Percentiles rank a stretch among this genome's conserved stretches.
Conservation (phyloP, 768 basidiomycete genomes). For the Naematelia encephala region DNA sequence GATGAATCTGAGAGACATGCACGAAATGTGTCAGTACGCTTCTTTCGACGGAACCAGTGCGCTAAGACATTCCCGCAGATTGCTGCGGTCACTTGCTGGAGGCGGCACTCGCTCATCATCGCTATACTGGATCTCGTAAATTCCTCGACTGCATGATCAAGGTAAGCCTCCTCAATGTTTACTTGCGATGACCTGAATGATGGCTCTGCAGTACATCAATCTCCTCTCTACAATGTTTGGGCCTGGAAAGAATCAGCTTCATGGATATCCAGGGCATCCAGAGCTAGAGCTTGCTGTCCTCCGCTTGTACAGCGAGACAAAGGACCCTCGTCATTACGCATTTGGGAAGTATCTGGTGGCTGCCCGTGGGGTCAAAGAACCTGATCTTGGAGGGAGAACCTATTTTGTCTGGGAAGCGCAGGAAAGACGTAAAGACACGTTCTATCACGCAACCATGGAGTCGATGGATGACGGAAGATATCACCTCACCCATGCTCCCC, state of each 20-base stretch:
- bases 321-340: slow-evolving; percentile 18
- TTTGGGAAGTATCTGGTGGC: slow-evolving; percentile 26
- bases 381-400: slow-evolving; percentile 15
- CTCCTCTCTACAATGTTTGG: slow-evolving; percentile 26
- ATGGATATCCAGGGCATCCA: slow-evolving; percentile 38
- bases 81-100: slow-evolving; percentile 28
- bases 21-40: slow-evolving; percentile 30
- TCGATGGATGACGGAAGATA: slow-evolving; percentile 19
- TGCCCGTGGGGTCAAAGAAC: slow-evolving; percentile 15
- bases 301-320: slow-evolving; percentile 24
- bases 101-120: slow-evolving; percentile 24
- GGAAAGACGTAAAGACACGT: slow-evolving; percentile 1
- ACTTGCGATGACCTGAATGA: not conserved
- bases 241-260: slow-evolving; percentile 17
- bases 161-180: slow-evolving; percentile 7
- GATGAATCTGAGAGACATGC: slow-evolving; percentile 30
- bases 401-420: slow-evolving; percentile 30
- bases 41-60: not conserved
- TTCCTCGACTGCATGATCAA: slow-evolving; percentile 32
- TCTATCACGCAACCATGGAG: slow-evolving; percentile 13
- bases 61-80: too few relatives aligned
- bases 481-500: slow-evolving; percentile 24
- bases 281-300: slow-evolving; percentile 36
- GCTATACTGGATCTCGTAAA: slow-evolving; percentile 17
- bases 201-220: slow-evolving; percentile 21